A percentile compares a stretch with the other conserved stretches of the same genome.
Evolutionary conservation across 148 eudicot species (phyloP).

Genomic region (Bassia scoparia): DNA sequence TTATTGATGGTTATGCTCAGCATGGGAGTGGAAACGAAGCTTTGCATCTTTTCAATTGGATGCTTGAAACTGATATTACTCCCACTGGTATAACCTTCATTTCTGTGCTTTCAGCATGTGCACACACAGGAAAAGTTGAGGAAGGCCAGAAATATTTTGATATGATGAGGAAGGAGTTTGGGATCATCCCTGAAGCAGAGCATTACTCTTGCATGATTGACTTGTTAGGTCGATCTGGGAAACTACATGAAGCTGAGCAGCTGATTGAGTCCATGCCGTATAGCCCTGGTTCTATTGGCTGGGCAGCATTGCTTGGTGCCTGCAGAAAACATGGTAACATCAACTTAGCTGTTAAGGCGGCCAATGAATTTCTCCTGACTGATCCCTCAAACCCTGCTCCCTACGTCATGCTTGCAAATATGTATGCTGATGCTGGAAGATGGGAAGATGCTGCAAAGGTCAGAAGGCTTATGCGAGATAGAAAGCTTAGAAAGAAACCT

Average conservation of each 20-base stretch:
- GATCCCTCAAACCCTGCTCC: constrained; percentile 76
- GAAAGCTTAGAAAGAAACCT: constrained; percentile 59
- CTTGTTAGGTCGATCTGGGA: constrained; percentile 74
- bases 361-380: constrained; percentile 44
- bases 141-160: constrained; percentile 56
- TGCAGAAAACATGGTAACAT: constrained; percentile 64
- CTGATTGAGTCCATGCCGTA: constrained; percentile 59
- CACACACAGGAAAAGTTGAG: constrained; percentile 66
- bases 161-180: constrained; percentile 48
- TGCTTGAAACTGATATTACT: constrained; percentile 43
- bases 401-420: constrained; percentile 63
- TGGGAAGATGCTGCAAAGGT: constrained; percentile 66
- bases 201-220: constrained; percentile 87
- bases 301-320: constrained; percentile 75
- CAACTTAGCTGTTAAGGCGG: constrained; percentile 63
- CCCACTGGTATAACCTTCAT: constrained; percentile 67
- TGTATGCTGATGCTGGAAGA: constrained; percentile 52
- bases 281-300: constrained; percentile 55
- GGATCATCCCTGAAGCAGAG: constrained; percentile 58
- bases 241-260: constrained; percentile 54
- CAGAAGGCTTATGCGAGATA: constrained; percentile 56
- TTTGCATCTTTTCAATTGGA: constrained; percentile 49
- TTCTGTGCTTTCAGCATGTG: constrained; percentile 71
- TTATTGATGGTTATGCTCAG: constrained; percentile 77
- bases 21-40: constrained; percentile 61